phyloP scores from a whole-genome alignment of 78 protist genomes.

The Pelomyxa schiedti region DNA sequence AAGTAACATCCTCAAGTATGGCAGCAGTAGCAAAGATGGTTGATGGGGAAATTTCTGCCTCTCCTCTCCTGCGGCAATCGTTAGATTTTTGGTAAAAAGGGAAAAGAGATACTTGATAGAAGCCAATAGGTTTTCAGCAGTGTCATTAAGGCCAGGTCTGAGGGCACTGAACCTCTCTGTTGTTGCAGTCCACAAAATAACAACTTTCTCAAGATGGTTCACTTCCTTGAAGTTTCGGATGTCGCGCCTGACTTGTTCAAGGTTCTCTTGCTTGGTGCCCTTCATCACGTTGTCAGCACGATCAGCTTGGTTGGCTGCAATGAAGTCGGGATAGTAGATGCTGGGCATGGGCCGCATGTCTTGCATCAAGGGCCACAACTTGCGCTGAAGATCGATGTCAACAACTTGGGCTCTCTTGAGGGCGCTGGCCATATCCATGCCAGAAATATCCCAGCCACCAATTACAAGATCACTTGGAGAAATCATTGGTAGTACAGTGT shows the following conservation, averaged over 20 bases:
- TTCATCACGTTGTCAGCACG: constrained; percentile 91
- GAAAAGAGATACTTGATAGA: too few species aligned
- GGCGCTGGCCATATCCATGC: constrained; percentile 79
- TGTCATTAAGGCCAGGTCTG: constrained; percentile 83
- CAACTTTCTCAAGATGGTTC: constrained; percentile 75
- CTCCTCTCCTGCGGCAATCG: too few species aligned
- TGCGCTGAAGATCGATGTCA: constrained; percentile 79
- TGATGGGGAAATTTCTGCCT: constrained; percentile 88
- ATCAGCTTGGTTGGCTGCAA: constrained; percentile 96
- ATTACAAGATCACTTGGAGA: constrained; percentile 92
- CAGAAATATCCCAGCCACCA: constrained; percentile 98
- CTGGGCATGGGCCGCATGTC: constrained; percentile 84
- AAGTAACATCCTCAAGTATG: constrained; percentile 78
- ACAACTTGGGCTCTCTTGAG: constrained; percentile 93
- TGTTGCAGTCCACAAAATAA: constrained; percentile 97
- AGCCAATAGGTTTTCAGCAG: constrained; percentile 74
- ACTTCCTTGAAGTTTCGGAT: constrained; percentile 88
- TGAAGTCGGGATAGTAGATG: constrained; percentile 91
- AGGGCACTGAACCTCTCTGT: constrained; percentile 94
- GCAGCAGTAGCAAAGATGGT: constrained; percentile 93
- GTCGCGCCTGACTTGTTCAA: constrained; percentile 84
- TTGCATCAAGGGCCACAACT: constrained; percentile 74
- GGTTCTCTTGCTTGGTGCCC: constrained; percentile 74
- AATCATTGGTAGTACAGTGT: constrained; percentile 92
- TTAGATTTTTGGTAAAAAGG: too few species aligned